These are phyloP conservation scores for Podila verticillata DNA, from an alignment of 192 early-diverging fungal genomes.

Conservation along the genomic window DNA sequence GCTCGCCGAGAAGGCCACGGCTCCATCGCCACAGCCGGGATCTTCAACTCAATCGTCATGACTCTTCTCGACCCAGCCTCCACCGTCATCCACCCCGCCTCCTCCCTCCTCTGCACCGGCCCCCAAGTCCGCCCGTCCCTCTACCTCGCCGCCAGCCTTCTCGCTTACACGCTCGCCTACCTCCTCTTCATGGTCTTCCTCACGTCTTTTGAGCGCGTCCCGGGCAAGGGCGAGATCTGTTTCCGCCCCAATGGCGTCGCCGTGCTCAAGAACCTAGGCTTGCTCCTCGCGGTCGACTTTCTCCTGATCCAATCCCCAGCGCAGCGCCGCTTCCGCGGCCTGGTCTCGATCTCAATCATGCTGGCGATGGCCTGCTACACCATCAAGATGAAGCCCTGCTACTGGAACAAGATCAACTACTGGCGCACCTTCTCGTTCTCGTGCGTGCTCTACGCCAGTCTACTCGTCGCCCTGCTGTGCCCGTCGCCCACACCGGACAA, in stretches of 20 bases:
- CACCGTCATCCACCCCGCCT: slow-evolving; percentile 7
- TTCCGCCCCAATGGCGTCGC: slow-evolving; percentile 79
- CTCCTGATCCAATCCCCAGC: slow-evolving; percentile 68
- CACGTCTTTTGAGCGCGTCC: slow-evolving; percentile 76
- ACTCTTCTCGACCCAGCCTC: slow-evolving; percentile 34
- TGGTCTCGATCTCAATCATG: slow-evolving; percentile 73
- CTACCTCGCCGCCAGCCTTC: slow-evolving; percentile 67
- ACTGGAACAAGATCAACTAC: slow-evolving; percentile 80
- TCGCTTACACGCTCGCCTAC: slow-evolving; percentile 72
- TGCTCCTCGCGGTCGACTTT: slow-evolving; percentile 75
- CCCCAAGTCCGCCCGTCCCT: slow-evolving; percentile 61
- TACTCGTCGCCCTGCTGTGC: slow-evolving; percentile 73
- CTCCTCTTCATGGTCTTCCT: slow-evolving; percentile 74
- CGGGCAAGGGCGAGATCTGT: slow-evolving; percentile 74
- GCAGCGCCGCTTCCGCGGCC: slow-evolving; percentile 67
- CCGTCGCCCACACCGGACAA: slow-evolving; percentile 54
- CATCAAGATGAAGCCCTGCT: slow-evolving; percentile 75
- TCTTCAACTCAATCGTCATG: slow-evolving; percentile 11
- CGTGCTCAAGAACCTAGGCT: slow-evolving; percentile 76
- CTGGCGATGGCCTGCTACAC: slow-evolving; percentile 79
- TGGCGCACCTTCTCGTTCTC: slow-evolving; percentile 73
- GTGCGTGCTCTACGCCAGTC: slow-evolving; percentile 74
- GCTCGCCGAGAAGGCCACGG: slow-evolving; percentile 3
- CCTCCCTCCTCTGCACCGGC: slow-evolving; percentile 24
- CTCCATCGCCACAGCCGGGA: not conserved